A percentile compares a stretch with the other conserved stretches of the same genome.
phyloP scores from a whole-genome alignment of 1,284 basidiomycete species.

The Cutaneotrichosporon arboriforme region DNA sequence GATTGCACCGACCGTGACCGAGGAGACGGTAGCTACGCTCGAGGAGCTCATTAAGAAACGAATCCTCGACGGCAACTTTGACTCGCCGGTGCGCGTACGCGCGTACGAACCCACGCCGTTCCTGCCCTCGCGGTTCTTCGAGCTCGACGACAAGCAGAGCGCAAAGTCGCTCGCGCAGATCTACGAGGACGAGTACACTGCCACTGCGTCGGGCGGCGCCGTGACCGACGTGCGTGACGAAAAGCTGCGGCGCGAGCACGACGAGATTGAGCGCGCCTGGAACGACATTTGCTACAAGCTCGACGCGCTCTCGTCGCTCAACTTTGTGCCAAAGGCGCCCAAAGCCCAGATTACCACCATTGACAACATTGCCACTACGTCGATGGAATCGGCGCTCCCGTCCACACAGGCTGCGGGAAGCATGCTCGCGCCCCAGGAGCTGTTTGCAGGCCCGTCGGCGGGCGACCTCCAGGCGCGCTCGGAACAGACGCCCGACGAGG shows the following conservation, averaged over 20 bases:
- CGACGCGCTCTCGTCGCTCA: conserved; percentile 88
- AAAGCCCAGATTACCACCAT: conserved; percentile 84
- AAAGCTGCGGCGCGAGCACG: conserved; percentile 81
- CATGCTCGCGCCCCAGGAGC: conserved; percentile 90
- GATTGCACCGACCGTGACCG: conserved; percentile 80
- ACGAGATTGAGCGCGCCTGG: conserved; percentile 76
- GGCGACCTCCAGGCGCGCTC: conserved; percentile 59
- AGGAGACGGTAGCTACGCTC: conserved; percentile 73
- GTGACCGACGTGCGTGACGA: conserved; percentile 74
- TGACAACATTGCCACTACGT: conserved; percentile 75
- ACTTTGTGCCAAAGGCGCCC: conserved; percentile 95
- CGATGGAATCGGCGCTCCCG: conserved; percentile 85
- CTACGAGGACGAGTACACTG: conserved; percentile 88
- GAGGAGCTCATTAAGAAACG: conserved; percentile 90
- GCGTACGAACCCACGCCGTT: conserved; percentile 78
- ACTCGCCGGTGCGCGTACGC: conserved; percentile 81
- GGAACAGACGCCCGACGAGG: conserved; percentile 82
- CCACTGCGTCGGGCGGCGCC: conserved; percentile 52
- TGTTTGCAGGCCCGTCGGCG: conserved; percentile 60
- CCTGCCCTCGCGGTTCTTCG: conserved; percentile 81
- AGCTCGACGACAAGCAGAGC: conserved; percentile 83
- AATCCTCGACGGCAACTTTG: conserved; percentile 77
- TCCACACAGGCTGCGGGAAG: conserved; percentile 67
- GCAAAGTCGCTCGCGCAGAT: conserved; percentile 88
- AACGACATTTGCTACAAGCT: conserved; percentile 81